These are phyloP conservation scores for Epichloe aotearoae DNA, from an alignment of 2,329 filamentous ascomycete genomes.

Conservation along the genomic window DNA sequence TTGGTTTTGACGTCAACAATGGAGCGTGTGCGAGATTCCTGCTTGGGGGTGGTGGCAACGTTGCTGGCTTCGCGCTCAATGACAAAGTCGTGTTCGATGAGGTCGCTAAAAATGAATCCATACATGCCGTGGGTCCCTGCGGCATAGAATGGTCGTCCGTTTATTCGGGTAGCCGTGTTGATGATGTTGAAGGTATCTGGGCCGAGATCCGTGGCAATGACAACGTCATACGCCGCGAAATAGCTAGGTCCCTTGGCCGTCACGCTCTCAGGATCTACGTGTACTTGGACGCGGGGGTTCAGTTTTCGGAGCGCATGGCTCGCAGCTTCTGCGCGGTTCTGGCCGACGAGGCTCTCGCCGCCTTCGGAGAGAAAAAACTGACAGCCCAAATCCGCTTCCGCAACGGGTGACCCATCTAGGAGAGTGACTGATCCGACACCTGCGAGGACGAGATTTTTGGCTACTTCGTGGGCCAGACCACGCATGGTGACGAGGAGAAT, in stretches of 20 bases:
- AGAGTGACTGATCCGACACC: constrained; percentile 86
- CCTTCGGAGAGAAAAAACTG: constrained; percentile 66
- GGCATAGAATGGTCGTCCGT: constrained; percentile 74
- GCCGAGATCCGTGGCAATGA: constrained; percentile 81
- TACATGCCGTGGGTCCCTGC: constrained; percentile 80
- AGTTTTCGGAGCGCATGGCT: constrained; percentile 66
- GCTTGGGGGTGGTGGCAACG: constrained; percentile 46
- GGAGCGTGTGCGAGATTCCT: constrained; percentile 66
- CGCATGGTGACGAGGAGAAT: constrained; percentile 82
- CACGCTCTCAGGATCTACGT: constrained; percentile 55
- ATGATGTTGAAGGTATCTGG: constrained; percentile 62
- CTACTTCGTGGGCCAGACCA: constrained; percentile 83
- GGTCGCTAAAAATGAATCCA: constrained; percentile 87
- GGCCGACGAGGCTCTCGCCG: constrained; percentile 52
- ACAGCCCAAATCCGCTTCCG: constrained; percentile 65
- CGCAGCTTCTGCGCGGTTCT: constrained; percentile 74
- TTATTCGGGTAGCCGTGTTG: constrained; percentile 74
- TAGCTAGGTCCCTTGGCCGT: constrained; percentile 57
- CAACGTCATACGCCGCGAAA: constrained; percentile 67
- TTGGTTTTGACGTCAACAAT: constrained; percentile 61
- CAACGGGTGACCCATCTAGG: constrained; percentile 63
- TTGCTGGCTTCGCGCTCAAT: constrained; percentile 79
- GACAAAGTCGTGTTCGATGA: constrained; percentile 81
- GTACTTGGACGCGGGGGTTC: constrained; percentile 75
- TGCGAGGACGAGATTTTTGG: constrained; percentile 92